Base-by-base conservation (phyloP, 169 alveolate genomes). In the Eimeria nieschulzi region DNA sequence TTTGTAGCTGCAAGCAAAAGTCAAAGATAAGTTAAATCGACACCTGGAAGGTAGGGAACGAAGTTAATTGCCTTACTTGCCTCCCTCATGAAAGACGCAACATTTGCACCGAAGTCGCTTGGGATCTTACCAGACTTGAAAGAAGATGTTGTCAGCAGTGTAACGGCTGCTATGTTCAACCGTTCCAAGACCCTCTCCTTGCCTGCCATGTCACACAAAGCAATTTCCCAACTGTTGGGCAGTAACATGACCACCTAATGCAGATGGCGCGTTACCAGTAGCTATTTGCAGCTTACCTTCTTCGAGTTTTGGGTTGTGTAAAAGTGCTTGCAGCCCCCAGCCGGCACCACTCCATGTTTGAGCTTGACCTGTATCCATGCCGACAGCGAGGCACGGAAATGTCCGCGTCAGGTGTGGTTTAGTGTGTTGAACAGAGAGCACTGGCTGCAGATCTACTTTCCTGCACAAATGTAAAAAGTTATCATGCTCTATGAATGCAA, bases 291-390 rank as follows among this genome's bases (percentile, higher is more conserved):
- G 25, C 73, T 33, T 59, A 63, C 90, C 90, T 82, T 82, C 39
- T 71, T 82, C 78, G 12, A 82, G 63, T 46, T 59, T 68, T 33
- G 21, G 59, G 63, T 82, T 23, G 54, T 33, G 25, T 19, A 59
- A 46, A 82, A 54, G 64, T 1, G 78, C 76, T 68, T 26, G 66
- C 76, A 82, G 76, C n/a, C 76, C 90, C 90, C 90, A 82, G 33
- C 63, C 90, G 5, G 90, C 66, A 17, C 90, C 78, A 3, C 78
- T 63, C 5, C 59, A 63, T 53, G 15, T 82, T 33, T 25, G 33
- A 9, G 19, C 90, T 33, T 51, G 90, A 1, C 61, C 90, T 82
- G 90, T 53, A 33, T 33, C 46, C 46, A 33, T 33, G 46, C 46
- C 46, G 46, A 33, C 46, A 33, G 46, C 3, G 46, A 33, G 46